phyloP scores from a whole-genome alignment of 2,329 filamentous ascomycete genomes.

The Elsinoe australis region DNA sequence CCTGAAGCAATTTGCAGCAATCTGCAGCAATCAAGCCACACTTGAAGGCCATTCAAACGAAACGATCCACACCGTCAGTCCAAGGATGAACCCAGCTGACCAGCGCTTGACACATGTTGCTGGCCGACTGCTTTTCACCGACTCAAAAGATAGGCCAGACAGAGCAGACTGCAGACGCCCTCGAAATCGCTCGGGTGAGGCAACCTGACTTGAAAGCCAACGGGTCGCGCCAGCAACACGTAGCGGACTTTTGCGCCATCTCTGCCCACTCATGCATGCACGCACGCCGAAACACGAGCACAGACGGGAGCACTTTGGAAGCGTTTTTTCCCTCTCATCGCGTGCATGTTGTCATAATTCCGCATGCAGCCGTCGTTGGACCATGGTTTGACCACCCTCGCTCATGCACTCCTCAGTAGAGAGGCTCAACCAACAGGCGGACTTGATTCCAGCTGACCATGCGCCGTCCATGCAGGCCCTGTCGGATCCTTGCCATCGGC shows the following conservation, averaged over 20 bases:
- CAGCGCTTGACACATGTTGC: constrained; percentile 2
- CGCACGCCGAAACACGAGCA: constrained; percentile 14
- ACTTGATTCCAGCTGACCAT: constrained; percentile 7
- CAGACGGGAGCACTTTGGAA: constrained; percentile 5
- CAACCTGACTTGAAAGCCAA: no score
- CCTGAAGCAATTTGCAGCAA: background rate
- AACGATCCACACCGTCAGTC: background rate
- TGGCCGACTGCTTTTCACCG: no score
- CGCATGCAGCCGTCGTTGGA: constrained; percentile 10
- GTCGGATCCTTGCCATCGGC: constrained; percentile 10
- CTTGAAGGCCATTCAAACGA: background rate
- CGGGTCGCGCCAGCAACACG: background rate
- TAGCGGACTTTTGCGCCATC: background rate
- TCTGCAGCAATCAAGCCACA: constrained; percentile 14
- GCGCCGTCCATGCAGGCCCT: background rate
- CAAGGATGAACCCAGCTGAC: constrained; percentile 1
- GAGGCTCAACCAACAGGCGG: constrained; percentile 1
- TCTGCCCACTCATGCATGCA: background rate
- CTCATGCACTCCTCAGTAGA: no score
- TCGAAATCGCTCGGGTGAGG: no score
- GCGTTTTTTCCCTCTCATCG: background rate
- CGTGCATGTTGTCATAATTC: constrained; percentile 9
- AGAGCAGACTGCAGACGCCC: background rate
- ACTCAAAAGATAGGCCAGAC: background rate
- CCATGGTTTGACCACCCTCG: constrained; percentile 2